Evolutionary conservation across 331 rosid genomes (phyloP), one percentile per base, ranked within the genome.

Genomic region (Acacia pycnantha): DNA sequence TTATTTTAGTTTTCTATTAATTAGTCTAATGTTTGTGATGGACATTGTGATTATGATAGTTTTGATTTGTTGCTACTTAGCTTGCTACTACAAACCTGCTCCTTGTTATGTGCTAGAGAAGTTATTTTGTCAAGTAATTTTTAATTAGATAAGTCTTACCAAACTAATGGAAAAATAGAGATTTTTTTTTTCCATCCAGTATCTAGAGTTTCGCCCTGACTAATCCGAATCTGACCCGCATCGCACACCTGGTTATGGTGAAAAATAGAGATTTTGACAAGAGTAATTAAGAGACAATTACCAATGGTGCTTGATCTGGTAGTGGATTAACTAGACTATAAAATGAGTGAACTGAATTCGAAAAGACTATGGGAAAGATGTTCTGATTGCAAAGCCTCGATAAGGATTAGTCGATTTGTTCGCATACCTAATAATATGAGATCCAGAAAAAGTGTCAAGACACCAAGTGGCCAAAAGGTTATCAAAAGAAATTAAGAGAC

Each of bases 321-420:
- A 0, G 9, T 37, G 9, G 8, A 6, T 37, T 0, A 37, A 0
- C 2, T 6, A 37, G 1, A 35, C 8, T 35, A 35, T 35, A 35
- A 35, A 35, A 0, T 6, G 0, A 37, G 2, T 37, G 8, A 6
- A 37, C 9, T 37, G 0, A 37, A 37, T 37, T 37, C 2, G 8
- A 37, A 37, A 37, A 37, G 41, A 6, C 1, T 6, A 0, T 6
- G 41, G 1, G 0, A 37, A 6, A 37, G 0, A 2, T 0, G 2
- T 37, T 6, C 8, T 6, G 0, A 37, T 37, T 0, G 1, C 9
- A 37, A 37, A 37, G 41, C 2, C 2, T 37, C 1, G 2, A 37
- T 37, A 0, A 37, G 9, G 1, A 37, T 0, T 1, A 37, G 8
- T 37, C 41, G 40, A 35, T 35, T 35, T 33, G 1, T 1, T 35